phyloP scores from a whole-genome alignment of 2,329 filamentous ascomycete genomes.

The Diaporthe caulivora region DNA sequence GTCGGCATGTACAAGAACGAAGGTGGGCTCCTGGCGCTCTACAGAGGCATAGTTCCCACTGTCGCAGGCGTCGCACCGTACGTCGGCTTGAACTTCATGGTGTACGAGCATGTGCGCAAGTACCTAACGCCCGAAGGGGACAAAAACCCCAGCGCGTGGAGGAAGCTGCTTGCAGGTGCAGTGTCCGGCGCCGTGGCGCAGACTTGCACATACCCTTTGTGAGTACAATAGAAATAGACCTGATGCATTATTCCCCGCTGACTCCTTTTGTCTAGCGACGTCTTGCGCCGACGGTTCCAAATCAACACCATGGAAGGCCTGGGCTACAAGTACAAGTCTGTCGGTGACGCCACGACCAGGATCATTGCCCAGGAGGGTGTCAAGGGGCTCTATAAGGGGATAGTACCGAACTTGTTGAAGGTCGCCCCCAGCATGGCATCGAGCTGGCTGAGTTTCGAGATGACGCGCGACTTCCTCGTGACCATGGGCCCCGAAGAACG shows the following conservation, averaged over 20 bases:
- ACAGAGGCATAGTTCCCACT: constrained; percentile 93
- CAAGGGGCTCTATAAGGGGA: constrained; percentile 92
- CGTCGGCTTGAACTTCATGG: constrained; percentile 98
- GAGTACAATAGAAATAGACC: constrained; percentile 54
- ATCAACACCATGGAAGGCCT: constrained; percentile 99
- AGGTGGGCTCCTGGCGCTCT: constrained; percentile 87
- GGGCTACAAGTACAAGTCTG: constrained; percentile 93
- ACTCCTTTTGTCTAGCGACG: constrained; percentile 70
- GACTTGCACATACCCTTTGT: constrained; percentile 99
- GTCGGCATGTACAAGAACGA: constrained; percentile 89
- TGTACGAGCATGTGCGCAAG: constrained; percentile 89
- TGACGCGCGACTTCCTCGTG: constrained; percentile 89
- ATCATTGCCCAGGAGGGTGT: constrained; percentile 89
- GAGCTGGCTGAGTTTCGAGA: constrained; percentile 97
- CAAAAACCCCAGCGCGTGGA: constrained; percentile 80
- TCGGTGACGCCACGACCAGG: constrained; percentile 83
- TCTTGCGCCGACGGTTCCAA: constrained; percentile 92
- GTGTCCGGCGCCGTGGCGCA: constrained; percentile 97
- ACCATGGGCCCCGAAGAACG: constrained; percentile 62
- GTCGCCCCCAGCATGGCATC: constrained; percentile 99
- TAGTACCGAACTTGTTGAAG: constrained; percentile 94
- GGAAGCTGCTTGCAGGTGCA: constrained; percentile 90
- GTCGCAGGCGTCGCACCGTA: constrained; percentile 96
- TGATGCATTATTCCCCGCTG: constrained; percentile 43
- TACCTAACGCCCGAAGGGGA: constrained; percentile 90